Conservation (phyloP, 176 grass and related monocot species). For the Poa annua region DNA sequence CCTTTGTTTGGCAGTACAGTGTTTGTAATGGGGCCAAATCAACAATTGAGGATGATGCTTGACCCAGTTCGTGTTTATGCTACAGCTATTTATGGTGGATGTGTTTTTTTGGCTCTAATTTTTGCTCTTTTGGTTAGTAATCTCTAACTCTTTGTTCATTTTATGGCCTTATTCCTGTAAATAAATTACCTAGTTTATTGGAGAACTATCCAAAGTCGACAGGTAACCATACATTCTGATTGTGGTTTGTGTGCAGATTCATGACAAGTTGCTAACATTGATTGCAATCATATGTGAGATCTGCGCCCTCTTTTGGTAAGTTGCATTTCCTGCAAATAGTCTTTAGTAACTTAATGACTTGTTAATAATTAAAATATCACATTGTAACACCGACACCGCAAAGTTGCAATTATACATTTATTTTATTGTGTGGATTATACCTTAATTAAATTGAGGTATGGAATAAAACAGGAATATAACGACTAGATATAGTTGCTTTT, state of each 20-base stretch:
- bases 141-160: constrained; percentile 8
- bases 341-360: constrained; percentile 2
- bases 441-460: constrained; percentile 17
- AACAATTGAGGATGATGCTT: constrained; percentile 91
- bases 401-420: neutral
- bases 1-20: constrained; percentile 78
- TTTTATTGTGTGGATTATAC: neutral
- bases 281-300: constrained; percentile 87
- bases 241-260: constrained; percentile 63
- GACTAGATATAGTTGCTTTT: neutral
- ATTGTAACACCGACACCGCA: neutral
- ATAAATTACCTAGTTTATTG: constrained; percentile 12
- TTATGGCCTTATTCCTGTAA: constrained; percentile 13
- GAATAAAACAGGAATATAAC: neutral
- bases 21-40: constrained; percentile 73
- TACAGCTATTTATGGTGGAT: constrained; percentile 76
- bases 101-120: constrained; percentile 77
- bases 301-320: constrained; percentile 83
- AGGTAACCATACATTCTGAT: neutral
- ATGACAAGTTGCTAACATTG: constrained; percentile 79
- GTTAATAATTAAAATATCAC: constrained; percentile 11
- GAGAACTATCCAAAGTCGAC: neutral
- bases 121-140: constrained; percentile 81
- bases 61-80: constrained; percentile 75
- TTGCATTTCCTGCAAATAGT: constrained; percentile 23